Evolutionary conservation across 345 rosid genomes (phyloP).

Genomic region (Eucalyptus viminalis): DNA sequence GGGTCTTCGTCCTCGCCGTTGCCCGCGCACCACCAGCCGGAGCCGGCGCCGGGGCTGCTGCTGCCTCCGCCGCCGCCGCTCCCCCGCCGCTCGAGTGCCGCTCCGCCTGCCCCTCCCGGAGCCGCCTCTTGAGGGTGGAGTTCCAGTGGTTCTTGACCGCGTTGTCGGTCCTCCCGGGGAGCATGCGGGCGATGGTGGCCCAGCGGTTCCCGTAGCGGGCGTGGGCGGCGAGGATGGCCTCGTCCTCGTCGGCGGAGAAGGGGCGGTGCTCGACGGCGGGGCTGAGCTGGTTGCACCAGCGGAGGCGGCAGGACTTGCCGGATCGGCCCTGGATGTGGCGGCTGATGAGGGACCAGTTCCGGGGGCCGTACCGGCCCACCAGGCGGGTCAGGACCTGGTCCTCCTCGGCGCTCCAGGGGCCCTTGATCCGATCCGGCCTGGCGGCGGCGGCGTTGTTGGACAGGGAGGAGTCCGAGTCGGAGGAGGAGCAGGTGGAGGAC

Average conservation of each 20-base stretch:
- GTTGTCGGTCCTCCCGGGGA: neutral
- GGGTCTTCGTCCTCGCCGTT: constrained; percentile 34
- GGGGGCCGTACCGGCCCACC: constrained; percentile 33
- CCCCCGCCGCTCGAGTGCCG: constrained; percentile 39
- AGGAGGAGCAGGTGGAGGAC: constrained; percentile 19
- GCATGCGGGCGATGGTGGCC: neutral
- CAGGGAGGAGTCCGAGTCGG: constrained; percentile 26
- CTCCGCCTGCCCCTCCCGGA: constrained; percentile 45
- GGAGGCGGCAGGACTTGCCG: neutral
- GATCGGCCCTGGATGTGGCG: neutral
- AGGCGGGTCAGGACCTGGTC: constrained; percentile 44
- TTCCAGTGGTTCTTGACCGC: neutral
- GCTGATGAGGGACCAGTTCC: neutral
- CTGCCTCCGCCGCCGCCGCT: neutral
- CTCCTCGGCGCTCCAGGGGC: constrained; percentile 73
- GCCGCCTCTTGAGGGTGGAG: constrained; percentile 10
- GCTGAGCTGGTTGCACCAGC: neutral
- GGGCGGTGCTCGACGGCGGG: neutral
- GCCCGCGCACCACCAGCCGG: constrained; percentile 23
- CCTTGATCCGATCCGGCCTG: constrained; percentile 21
- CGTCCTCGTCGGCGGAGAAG: neutral
- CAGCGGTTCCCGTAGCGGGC: neutral
- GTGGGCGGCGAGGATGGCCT: neutral
- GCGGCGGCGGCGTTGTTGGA: constrained; percentile 17
- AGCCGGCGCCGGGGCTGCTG: neutral